Evolutionary conservation across 2,329 filamentous ascomycete genomes (phyloP), one percentile per base, ranked within the genome.

Genomic region (Cladosporium sphaerospermum): DNA sequence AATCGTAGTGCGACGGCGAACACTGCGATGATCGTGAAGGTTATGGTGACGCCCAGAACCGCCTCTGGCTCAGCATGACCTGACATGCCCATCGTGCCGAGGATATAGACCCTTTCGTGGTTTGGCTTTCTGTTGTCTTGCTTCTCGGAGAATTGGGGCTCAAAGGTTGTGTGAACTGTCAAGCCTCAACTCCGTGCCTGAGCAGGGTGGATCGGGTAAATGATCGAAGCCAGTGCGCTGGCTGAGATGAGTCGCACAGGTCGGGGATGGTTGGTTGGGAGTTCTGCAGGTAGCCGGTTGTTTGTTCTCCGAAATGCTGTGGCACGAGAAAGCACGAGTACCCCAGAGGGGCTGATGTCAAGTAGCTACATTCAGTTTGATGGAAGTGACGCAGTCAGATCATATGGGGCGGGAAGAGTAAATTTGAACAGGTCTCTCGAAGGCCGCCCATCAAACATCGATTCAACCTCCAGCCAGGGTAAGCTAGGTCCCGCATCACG

Each of bases 11-110:
- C 34, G 9, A 59, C 58, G 9, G 57, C 56, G 11, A 59, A 46
- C 4, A 51, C 53, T 2, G 61, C 61, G 2, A 63, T 16, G 16
- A 53, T 46, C 0, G 59, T 62, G 52, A 61, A 61, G 6, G 52
- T 40, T 23, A 62, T 50, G 1, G 57, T 56, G 0, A 61, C 56
- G 16, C 54, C 58, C 9, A 58, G 32, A 4, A 64, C 60, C 9
- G 59, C 55, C 4, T 31, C 43, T 2, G 57, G 56, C 2, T 57
- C 57, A 8, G 61, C 59, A 34, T 64, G 58, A 31, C 62, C 62
- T 14, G 60, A 62, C 2, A 55, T 43, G 13, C 51, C 51, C 51
- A 53, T 53, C 16, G 6, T 18, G 16, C 16, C 13, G 40, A 39
- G n/a, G 5, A 40, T 37, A 13, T 9, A 39, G 16, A 14, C 16